Percentiles rank a stretch among this genome's conserved stretches.
phyloP scores from a whole-genome alignment of 208 protist genomes.

The Acanthamoeba lenticulata region DNA sequence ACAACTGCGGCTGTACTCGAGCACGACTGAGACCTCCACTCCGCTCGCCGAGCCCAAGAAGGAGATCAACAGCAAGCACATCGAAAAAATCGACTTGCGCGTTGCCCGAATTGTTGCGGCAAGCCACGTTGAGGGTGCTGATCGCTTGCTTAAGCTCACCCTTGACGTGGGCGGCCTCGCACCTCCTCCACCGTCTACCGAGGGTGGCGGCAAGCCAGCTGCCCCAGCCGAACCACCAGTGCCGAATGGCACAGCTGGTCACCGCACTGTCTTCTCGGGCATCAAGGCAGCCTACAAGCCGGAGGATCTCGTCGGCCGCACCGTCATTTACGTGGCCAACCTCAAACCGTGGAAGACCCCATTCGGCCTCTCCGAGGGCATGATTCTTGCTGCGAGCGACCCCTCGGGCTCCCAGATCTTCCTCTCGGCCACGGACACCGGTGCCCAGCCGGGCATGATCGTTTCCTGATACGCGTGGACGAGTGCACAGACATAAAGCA shows the following conservation, averaged over 20 bases:
- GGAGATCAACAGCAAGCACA: constrained; percentile 6
- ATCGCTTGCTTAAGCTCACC: neutral
- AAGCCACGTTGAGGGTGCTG: neutral
- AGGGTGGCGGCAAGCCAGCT: neutral
- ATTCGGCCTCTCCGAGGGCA: constrained; percentile 18
- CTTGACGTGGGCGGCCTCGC: constrained; percentile 37
- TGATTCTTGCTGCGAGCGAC: constrained; percentile 34
- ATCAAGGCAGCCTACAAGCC: constrained; percentile 47
- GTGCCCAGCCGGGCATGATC: constrained; percentile 31
- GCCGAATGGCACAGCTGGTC: neutral
- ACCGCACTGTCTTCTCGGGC: constrained; percentile 33
- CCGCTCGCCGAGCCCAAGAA: neutral
- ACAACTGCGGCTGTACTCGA: too few relatives aligned
- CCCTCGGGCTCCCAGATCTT: neutral
- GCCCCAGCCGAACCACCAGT: neutral
- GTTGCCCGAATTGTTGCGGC: neutral
- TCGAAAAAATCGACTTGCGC: constrained; percentile 39
- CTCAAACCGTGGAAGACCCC: constrained; percentile 50
- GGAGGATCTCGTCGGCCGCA: neutral
- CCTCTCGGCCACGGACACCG: neutral
- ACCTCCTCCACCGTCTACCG: neutral
- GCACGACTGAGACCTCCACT: too few relatives aligned
- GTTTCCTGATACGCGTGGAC: neutral
- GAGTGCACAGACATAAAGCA: neutral
- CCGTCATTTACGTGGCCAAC: constrained; percentile 47